Evolutionary conservation across 2,329 filamentous ascomycete species (phyloP).

Genomic region (Diatrype stigma): DNA sequence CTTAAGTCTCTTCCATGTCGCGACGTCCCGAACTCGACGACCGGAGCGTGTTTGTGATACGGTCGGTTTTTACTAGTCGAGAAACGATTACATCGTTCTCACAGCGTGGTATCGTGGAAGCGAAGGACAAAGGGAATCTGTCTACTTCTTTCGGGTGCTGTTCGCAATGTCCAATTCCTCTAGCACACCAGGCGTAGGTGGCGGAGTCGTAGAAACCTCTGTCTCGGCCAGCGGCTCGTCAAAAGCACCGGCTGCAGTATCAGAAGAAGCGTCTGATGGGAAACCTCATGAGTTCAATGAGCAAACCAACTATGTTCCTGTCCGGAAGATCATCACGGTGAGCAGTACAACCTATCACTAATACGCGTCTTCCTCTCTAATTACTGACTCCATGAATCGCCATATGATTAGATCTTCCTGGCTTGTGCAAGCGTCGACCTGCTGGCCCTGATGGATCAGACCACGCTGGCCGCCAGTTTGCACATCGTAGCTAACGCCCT

Average conservation of each 20-base stretch:
- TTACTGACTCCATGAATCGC: too few species aligned
- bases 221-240: background rate
- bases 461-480: conserved; percentile 50
- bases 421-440: conserved; percentile 53
- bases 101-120: background rate
- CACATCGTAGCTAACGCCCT: conserved; percentile 50
- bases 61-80: too few species aligned
- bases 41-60: too few species aligned
- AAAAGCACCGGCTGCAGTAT: background rate
- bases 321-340: conserved; percentile 47
- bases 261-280: conserved; percentile 13
- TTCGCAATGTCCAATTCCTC: background rate
- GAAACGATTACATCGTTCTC: background rate
- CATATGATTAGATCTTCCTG: conserved; percentile 50
- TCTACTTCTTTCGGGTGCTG: background rate
- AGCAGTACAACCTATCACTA: conserved; percentile 4
- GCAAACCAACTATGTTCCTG: conserved; percentile 53
- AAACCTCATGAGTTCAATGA: conserved; percentile 42
- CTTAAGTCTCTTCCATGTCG: too few species aligned
- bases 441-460: conserved; percentile 54
- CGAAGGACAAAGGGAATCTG: background rate
- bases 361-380: too few species aligned
- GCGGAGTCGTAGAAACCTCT: background rate
- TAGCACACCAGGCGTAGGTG: background rate
- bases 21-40: too few species aligned